Evolutionary conservation across 495 filamentous ascomycete species (phyloP), one percentile per base, ranked within the genome.

Genomic region (Tuber melanosporum): DNA sequence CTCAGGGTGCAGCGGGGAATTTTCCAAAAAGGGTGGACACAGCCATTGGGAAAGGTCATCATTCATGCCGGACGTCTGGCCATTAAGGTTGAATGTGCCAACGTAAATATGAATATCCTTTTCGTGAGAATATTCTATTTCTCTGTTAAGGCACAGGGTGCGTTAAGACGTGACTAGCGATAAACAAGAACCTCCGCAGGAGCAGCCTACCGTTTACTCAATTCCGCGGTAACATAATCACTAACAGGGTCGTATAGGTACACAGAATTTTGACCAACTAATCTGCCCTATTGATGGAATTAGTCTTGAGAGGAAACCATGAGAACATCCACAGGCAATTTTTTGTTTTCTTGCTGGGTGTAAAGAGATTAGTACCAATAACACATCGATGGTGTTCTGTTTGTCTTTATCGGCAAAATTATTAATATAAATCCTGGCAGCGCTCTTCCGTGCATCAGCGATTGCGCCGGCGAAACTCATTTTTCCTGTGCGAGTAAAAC

Each of bases 51-150:
- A 90, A 22, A 99, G 86, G 84, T 99, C 94, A 77, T 92, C 87
- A 43, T 91, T 88, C 42, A 93, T 88, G 17, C 94, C 93, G 72
- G 89, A 86, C 26, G 90, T 91, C 73, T 90, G 89, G 22, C 95
- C 95, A 83, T 98, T 99, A 20, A 99, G 86, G 83, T 99, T 99
- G 85, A 97, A 98, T 5, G 94, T 97, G 5, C 95, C 96, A 39
- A 91, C 90, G 87, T 91, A 95, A 73, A 96, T 93, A 71, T 85
- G 85, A 32, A 88, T 87, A 8, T 83, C 78, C 79, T 87, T 86
- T 9, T 82, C 84, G 69, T 85, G 88, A 3, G 90, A 88, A 79
- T 87, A 90, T 81, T 90, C 88, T 17, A 80, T 81, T 47, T 84
- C 57, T 41, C 22, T 32, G 36, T 74, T 36, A 52, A 39, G 19